Evolutionary conservation across 306 rosid genomes (phyloP), one percentile per base, ranked within the genome.

Genomic region (Castanea crenata): DNA sequence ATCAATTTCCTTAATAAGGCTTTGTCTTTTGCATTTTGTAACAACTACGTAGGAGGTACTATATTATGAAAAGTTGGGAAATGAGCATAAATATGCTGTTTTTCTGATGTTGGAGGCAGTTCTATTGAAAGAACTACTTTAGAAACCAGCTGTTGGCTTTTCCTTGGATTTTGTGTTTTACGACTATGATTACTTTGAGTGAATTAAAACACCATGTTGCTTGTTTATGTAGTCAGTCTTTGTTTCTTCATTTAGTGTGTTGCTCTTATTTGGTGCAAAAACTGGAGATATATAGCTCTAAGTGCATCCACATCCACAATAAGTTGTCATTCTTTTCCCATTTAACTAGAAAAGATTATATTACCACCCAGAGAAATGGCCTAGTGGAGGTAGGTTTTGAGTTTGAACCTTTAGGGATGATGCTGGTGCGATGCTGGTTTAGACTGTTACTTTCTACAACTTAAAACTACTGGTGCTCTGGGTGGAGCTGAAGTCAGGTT

Each of bases 211-310:
- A 34, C 25, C 19, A 6, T 34, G 25, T 19, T 1, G 13, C 10
- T n/a, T 16, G 25, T 29, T 32, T 14, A 14, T 67, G 8, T 67
- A 67, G 34, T 67, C n/a, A 67, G 71, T 18, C n/a, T 67, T 67
- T 65, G 71, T 34, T 67, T 34, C 49, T 34, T 67, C 41, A 3
- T 19, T 7, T 44, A 34, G 51, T 32, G 18, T 71, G 59, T 5
- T 57, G 82, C 72, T 46, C 41, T 14, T 57, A 20, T 29, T 58
- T 57, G 72, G 59, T 34, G 54, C 15, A 59, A 57, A 78, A 23
- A 49, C 12, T 46, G 14, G 20, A 15, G 46, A 27, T 15, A 13
- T 29, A 32, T 49, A 32, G 34, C 25, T 31, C 19, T n/a, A 55
- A 63, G 55, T 41, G 46, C 46, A 41, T 41, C 46, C 6, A 44